Percentiles rank a stretch among this genome's conserved stretches.
Conservation (phyloP, 768 basidiomycete genomes). For the Macrolepiota albuminosa region DNA sequence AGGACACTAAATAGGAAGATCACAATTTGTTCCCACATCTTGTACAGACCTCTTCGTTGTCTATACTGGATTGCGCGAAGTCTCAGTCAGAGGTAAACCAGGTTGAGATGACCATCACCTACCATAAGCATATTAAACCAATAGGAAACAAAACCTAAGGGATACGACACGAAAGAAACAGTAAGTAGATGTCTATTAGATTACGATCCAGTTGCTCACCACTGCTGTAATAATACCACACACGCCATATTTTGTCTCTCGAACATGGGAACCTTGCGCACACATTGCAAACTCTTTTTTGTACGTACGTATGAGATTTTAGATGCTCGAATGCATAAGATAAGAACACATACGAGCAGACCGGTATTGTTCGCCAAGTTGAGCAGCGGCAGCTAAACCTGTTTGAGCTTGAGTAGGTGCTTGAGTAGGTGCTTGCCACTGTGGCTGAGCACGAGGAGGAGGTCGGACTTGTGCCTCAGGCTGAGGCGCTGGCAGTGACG, state of each 20-base stretch:
- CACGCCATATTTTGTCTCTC: constrained; percentile 12
- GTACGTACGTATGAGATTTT: neutral
- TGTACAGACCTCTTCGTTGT: constrained; percentile 8
- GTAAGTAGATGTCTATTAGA: neutral
- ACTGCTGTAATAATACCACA: constrained; percentile 16
- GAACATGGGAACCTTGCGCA: constrained; percentile 10
- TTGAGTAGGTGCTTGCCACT: neutral
- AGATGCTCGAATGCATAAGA: neutral
- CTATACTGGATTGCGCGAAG: neutral
- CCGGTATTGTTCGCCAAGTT: constrained; percentile 15
- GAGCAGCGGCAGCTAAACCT: neutral
- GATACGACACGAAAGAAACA: neutral
- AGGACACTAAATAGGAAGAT: neutral
- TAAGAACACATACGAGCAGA: constrained; percentile 8
- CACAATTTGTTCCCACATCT: constrained; percentile 11
- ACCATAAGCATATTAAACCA: constrained; percentile 16
- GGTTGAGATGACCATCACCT: neutral
- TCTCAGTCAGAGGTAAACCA: neutral
- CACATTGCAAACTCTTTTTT: constrained; percentile 14
- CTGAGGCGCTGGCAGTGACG: neutral
- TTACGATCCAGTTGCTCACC: constrained; percentile 3
- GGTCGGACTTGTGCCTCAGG: neutral
- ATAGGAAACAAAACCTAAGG: constrained; percentile 12
- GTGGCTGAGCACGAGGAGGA: neutral
- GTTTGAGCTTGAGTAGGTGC: neutral